A percentile compares a stretch with the other conserved stretches of the same genome.
Evolutionary conservation across 129 eudicot species (phyloP).

Genomic region (Rutidosis leptorrhynchoides): DNA sequence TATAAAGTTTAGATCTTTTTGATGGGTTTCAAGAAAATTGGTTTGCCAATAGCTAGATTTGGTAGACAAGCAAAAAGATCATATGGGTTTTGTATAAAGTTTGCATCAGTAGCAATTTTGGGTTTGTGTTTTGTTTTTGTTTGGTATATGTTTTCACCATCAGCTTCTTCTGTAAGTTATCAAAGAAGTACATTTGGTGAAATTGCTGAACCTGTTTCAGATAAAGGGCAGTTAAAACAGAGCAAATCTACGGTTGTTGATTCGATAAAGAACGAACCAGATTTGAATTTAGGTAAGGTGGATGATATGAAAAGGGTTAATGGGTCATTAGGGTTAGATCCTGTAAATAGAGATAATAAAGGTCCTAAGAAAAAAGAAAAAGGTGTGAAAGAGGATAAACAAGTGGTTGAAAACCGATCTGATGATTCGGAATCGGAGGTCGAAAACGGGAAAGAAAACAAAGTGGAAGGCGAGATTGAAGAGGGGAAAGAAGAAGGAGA

Average conservation of each 20-base stretch:
- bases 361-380: slow-evolving; percentile 31
- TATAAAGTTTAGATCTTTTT: background rate
- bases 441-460: slow-evolving; percentile 28
- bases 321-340: slow-evolving; percentile 43
- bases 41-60: slow-evolving; percentile 66
- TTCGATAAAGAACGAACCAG: slow-evolving; percentile 26
- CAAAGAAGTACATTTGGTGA: slow-evolving; percentile 91
- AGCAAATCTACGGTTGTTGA: slow-evolving; percentile 21
- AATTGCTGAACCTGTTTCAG: slow-evolving; percentile 57
- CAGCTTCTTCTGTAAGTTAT: slow-evolving; percentile 57
- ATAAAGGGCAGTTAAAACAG: slow-evolving; percentile 27
- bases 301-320: slow-evolving; percentile 41
- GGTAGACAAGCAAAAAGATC: slow-evolving; percentile 71
- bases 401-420: slow-evolving; percentile 24
- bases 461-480: slow-evolving; percentile 37
- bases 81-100: slow-evolving; percentile 65
- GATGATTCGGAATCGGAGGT: slow-evolving; percentile 22
- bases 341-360: slow-evolving; percentile 19
- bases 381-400: slow-evolving; percentile 28
- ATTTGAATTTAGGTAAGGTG: slow-evolving; percentile 34
- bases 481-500: slow-evolving; percentile 37
- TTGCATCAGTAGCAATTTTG: slow-evolving; percentile 62
- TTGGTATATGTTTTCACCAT: slow-evolving; percentile 82
- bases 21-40: slow-evolving; percentile 36
- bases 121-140: slow-evolving; percentile 85